Evolutionary conservation across 495 filamentous ascomycete species (phyloP).

Genomic region (Hyaloscypha hepaticicola): DNA sequence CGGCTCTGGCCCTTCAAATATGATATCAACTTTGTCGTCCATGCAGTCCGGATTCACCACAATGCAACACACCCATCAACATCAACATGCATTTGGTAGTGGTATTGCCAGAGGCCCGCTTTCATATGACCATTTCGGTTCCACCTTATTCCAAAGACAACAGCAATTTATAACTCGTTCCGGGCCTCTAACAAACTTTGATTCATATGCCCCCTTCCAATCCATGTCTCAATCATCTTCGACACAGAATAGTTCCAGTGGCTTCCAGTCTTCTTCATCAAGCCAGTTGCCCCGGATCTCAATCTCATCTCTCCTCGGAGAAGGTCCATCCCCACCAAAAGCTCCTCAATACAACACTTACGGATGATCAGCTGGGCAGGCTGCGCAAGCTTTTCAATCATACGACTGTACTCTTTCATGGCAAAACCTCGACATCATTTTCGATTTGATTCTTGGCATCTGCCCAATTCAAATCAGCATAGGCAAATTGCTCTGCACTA

Average conservation of each 20-base stretch:
- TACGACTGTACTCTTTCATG: neutral
- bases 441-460: neutral
- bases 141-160: neutral
- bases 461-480: too few species aligned
- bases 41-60: neutral
- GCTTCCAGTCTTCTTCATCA: neutral
- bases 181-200: neutral
- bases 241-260: neutral
- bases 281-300: neutral
- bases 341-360: neutral
- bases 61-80: neutral
- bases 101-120: neutral
- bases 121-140: neutral
- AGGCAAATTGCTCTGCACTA: neutral
- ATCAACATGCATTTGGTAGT: neutral
- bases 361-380: neutral
- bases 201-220: neutral
- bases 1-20: neutral
- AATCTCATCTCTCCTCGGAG: neutral
- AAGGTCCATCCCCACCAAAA: neutral
- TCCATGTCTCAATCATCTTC: neutral
- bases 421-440: neutral
- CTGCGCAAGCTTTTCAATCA: too few species aligned
- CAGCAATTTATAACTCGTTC: neutral
- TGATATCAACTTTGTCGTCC: neutral